Percentiles rank a stretch among this genome's conserved stretches.
These are phyloP conservation scores for Aspergillus sp. DNA, from an alignment of 2,329 filamentous ascomycete species.

Conservation along the genomic window DNA sequence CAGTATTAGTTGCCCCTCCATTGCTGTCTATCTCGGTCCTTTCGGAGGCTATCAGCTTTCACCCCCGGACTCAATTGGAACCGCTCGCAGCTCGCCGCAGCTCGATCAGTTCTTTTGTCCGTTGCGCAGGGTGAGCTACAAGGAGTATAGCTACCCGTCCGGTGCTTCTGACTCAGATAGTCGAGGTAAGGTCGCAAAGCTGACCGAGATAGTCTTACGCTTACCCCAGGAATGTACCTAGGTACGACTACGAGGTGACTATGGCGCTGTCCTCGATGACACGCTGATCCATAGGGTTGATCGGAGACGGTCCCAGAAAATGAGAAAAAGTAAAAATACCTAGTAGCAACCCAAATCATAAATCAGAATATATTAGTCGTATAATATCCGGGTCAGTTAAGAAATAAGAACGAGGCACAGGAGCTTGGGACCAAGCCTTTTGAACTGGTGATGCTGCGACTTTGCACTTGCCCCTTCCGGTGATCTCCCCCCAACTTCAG, in stretches of 20 bases:
- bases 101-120: background rate
- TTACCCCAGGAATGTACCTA: conserved; percentile 5
- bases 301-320: conserved; percentile 7
- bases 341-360: conserved; percentile 4
- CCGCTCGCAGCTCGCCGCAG: background rate
- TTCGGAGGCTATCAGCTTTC: conserved; percentile 7
- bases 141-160: background rate
- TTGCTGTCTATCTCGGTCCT: conserved; percentile 11
- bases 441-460: conserved; percentile 1
- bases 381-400: conserved; percentile 6
- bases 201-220: background rate
- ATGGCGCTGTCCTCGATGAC: background rate
- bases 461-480: conserved; percentile 14
- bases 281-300: conserved; percentile 18
- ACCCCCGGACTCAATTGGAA: conserved; percentile 11
- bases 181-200: background rate
- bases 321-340: conserved; percentile 6
- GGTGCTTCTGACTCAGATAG: conserved; percentile 3
- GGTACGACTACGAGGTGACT: background rate
- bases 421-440: background rate
- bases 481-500: conserved; percentile 13
- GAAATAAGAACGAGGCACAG: background rate
- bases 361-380: background rate
- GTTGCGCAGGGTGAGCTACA: background rate
- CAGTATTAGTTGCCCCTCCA: conserved; percentile 13